Conservation (phyloP, 2,329 filamentous ascomycete species). For the Cercospora nicotianae region DNA sequence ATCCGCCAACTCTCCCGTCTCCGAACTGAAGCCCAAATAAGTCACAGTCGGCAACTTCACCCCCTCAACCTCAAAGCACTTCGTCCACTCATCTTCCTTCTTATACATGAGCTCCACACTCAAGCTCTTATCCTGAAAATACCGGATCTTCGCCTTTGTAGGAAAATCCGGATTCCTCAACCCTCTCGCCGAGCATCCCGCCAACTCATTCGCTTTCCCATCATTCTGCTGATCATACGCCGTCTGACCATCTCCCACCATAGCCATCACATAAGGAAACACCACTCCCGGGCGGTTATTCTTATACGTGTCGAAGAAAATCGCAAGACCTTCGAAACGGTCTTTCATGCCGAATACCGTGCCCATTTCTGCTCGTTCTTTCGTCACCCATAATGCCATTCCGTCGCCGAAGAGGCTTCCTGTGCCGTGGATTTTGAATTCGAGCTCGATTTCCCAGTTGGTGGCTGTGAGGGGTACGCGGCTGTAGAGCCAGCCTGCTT, state of each 20-base stretch:
- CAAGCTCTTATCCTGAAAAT: slow-evolving; percentile 93
- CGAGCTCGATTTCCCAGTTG: slow-evolving; percentile 97
- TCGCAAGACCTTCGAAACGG: slow-evolving; percentile 86
- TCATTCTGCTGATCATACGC: slow-evolving; percentile 91
- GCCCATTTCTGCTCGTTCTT: slow-evolving; percentile 77
- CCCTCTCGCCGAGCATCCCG: slow-evolving; percentile 90
- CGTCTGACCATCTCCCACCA: slow-evolving; percentile 89
- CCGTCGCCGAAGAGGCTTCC: slow-evolving; percentile 93
- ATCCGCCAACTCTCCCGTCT: slow-evolving; percentile 94
- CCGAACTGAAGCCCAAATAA: slow-evolving; percentile 69
- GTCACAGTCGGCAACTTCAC: slow-evolving; percentile 73
- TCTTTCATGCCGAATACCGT: slow-evolving; percentile 86
- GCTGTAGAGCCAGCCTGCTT: slow-evolving; percentile 91
- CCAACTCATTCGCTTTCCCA: slow-evolving; percentile 88
- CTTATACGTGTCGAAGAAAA: slow-evolving; percentile 99
- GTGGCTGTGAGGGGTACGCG: slow-evolving; percentile 92
- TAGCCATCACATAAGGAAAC: slow-evolving; percentile 98
- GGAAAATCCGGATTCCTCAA: slow-evolving; percentile 75
- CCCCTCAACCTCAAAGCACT: slow-evolving; percentile 73
- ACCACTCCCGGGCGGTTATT: slow-evolving; percentile 95
- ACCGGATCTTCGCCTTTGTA: slow-evolving; percentile 85
- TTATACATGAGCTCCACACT: slow-evolving; percentile 94
- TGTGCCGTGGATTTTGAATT: slow-evolving; percentile 89
- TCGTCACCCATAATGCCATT: slow-evolving; percentile 97
- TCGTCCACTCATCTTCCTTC: slow-evolving; percentile 79